Evolutionary conservation across 148 eudicot genomes (phyloP).

Genomic region (Pharnaceum exiguum): DNA sequence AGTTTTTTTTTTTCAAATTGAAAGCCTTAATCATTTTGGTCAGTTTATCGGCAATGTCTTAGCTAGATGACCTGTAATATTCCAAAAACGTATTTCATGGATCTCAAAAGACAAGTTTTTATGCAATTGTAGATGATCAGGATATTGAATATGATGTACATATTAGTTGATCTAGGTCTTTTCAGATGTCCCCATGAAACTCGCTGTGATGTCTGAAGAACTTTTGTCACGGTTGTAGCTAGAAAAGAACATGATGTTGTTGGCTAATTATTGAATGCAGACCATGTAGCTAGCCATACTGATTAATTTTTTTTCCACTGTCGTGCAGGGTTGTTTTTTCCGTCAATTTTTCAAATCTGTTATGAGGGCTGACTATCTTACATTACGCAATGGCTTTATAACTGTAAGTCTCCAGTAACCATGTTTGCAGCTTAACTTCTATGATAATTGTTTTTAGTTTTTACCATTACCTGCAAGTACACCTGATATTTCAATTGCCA

Average conservation of each 20-base stretch:
- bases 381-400: slow-evolving; percentile 75
- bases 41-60: no score
- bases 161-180: no score
- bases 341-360: slow-evolving; percentile 74
- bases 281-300: neutral
- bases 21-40: no score
- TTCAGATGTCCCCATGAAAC: no score
- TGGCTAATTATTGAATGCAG: neutral
- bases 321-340: slow-evolving; percentile 80
- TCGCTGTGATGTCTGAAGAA: no score
- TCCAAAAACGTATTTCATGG: no score
- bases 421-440: neutral
- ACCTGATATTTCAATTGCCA: neutral
- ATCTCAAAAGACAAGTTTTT: no score
- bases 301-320: slow-evolving; percentile 2
- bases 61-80: no score
- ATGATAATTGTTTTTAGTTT: neutral
- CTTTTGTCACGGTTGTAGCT: no score
- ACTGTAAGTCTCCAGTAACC: slow-evolving; percentile 26
- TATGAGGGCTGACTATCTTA: slow-evolving; percentile 62
- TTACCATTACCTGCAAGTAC: neutral
- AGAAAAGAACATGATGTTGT: neutral
- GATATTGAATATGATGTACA: no score
- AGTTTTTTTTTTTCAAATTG: no score
- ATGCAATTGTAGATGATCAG: no score